These are phyloP conservation scores for Ottelia alismoides DNA, from an alignment of 106 monocot genomes.

Conservation along the genomic window DNA sequence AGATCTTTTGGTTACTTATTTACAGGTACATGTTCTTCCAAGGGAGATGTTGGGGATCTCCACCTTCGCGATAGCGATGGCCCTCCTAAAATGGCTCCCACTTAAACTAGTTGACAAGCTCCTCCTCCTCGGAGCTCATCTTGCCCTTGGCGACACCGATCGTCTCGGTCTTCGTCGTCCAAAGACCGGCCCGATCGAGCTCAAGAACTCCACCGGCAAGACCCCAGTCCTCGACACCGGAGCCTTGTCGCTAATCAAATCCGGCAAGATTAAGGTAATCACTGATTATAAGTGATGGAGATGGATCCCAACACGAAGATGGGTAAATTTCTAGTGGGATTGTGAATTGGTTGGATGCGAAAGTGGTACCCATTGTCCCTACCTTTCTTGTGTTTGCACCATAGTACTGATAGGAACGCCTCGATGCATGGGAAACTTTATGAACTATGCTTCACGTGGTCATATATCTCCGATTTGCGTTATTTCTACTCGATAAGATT, in stretches of 20 bases:
- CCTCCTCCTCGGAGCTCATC: constrained; percentile 36
- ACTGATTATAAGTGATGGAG: not conserved
- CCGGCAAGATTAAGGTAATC: constrained; percentile 66
- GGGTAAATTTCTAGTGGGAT: not conserved
- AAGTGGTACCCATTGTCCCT: no score
- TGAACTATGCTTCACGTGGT: no score
- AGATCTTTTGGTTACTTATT: no score
- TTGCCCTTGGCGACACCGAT: constrained; percentile 59
- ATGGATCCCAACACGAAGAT: not conserved
- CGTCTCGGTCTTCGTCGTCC: constrained; percentile 55
- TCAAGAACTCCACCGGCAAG: constrained; percentile 88
- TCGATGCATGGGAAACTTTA: no score
- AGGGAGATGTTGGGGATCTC: constrained; percentile 77
- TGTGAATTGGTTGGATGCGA: no score
- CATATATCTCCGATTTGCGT: no score
- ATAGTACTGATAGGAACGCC: no score
- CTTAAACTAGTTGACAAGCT: constrained; percentile 58
- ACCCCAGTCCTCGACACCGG: constrained; percentile 91
- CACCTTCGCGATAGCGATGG: constrained; percentile 84
- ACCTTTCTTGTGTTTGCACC: no score
- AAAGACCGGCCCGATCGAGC: constrained; percentile 75
- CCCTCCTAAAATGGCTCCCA: constrained; percentile 66
- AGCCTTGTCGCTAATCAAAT: constrained; percentile 51
- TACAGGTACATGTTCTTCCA: constrained; percentile 85
- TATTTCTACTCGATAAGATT: no score